These are phyloP conservation scores for Collariella sp. DNA, from an alignment of 495 filamentous ascomycete genomes.

Conservation along the genomic window DNA sequence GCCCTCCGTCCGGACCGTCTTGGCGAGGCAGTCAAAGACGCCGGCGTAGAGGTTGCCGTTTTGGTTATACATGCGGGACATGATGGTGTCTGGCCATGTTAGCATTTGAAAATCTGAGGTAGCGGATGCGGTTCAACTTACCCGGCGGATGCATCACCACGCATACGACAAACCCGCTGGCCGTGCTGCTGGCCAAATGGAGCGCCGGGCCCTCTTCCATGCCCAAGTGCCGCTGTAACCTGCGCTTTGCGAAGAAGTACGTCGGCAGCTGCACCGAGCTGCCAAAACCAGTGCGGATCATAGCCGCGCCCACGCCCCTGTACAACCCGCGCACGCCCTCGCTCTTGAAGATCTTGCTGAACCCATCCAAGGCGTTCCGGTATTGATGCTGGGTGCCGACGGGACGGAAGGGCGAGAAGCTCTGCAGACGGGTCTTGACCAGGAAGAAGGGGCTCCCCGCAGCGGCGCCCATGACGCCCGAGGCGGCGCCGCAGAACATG, in stretches of 20 bases:
- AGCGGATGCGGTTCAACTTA: conserved; percentile 29
- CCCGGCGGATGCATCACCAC: conserved; percentile 97
- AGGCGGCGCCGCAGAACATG: conserved; percentile 80
- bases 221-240: conserved; percentile 66
- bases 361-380: conserved; percentile 72
- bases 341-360: conserved; percentile 62
- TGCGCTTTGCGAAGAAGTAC: conserved; percentile 94
- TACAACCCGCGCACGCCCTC: conserved; percentile 83
- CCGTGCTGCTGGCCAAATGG: conserved; percentile 81
- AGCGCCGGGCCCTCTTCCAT: conserved; percentile 88
- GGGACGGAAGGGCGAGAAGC: conserved; percentile 85
- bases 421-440: conserved; percentile 95
- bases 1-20: conserved; percentile 88
- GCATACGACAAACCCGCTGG: conserved; percentile 92
- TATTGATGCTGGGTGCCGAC: conserved; percentile 96
- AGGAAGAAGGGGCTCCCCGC: conserved; percentile 95
- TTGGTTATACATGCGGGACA: conserved; percentile 98
- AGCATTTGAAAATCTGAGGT: conserved; percentile 38
- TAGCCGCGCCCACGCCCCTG: conserved; percentile 84
- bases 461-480: conserved; percentile 82
- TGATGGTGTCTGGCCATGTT: conserved; percentile 73
- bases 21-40: conserved; percentile 82
- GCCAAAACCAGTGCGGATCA: conserved; percentile 93
- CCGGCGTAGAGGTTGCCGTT: conserved; percentile 91
- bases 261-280: conserved; percentile 93